Evolutionary conservation across 768 basidiomycete species (phyloP), one percentile per base, ranked within the genome.

Genomic region (Tricholoma saponaceum): DNA sequence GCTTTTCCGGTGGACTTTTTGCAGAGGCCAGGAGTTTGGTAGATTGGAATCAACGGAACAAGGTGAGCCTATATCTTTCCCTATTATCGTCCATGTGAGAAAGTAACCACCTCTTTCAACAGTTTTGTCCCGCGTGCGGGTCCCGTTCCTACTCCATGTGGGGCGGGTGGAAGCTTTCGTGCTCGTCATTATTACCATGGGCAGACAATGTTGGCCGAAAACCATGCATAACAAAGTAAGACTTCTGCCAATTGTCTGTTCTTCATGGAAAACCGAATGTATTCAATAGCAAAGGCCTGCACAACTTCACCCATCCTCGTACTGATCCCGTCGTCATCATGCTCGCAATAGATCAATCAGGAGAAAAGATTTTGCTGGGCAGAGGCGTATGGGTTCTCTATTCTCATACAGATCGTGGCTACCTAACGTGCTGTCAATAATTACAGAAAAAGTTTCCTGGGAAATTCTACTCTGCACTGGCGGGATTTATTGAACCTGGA

Each of bases 111-210:
- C 3, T 3, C 18, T 7, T 46, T 33, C 49, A 46, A 4, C 28
- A 95, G 92, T 95, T 92, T 69, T 98, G 96, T 67, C 82, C 95
- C 0, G 86, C 83, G 0, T 98, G 96, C 69, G 94, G 95, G 3
- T 82, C 86, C 0, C 80, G 81, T 2, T 83, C 86, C 0, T 90
- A 92, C 65, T 90, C 92, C 0, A 77, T 92, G 63, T 98, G 96
- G 96, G 94, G 85, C 3, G 96, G 96, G 0, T 99, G 95, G 95
- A 99, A 99, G 72, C 73, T 95, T 1, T 80, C 83, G 4, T 99
- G 96, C 70, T 75, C 81, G 5, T 81, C 89, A 0, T 69, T 91
- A 25, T 70, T 92, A 18, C 90, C 91, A 5, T 92, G 91, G 88
- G 77, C 81, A 5, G 79, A 87, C 59, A 85, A 85, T 54, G 72